phyloP scores from a whole-genome alignment of 129 eudicot species.

The Chrysanthemum makinoi region DNA sequence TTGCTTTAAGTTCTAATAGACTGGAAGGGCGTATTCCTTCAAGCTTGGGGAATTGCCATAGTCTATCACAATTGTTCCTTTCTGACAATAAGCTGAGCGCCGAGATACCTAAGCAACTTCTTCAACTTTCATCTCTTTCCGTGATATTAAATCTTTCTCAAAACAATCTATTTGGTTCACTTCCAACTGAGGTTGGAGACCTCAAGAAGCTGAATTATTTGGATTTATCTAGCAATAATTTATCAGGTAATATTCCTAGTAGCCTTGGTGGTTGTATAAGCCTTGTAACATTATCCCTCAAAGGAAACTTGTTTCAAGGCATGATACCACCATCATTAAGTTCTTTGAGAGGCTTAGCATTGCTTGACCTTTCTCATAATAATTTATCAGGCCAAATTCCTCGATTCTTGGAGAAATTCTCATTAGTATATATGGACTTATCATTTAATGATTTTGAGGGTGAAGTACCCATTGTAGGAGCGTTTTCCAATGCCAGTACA shows the following conservation, averaged over 20 bases:
- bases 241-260: conserved; percentile 28
- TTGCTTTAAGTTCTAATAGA: too few relatives aligned
- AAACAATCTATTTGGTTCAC: too few relatives aligned
- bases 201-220: too few relatives aligned
- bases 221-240: neutral
- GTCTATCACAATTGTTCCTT: too few relatives aligned
- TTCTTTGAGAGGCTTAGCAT: conserved; percentile 7
- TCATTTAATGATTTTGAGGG: conserved; percentile 33
- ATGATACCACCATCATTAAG: conserved; percentile 25
- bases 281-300: conserved; percentile 21
- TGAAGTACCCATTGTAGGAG: conserved; percentile 14
- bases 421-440: conserved; percentile 1
- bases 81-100: too few relatives aligned
- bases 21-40: too few relatives aligned
- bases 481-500: conserved; percentile 21
- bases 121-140: too few relatives aligned
- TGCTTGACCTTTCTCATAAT: conserved; percentile 27
- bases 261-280: conserved; percentile 30
- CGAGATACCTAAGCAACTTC: too few relatives aligned
- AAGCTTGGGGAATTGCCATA: too few relatives aligned
- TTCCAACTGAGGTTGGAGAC: too few relatives aligned
- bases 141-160: too few relatives aligned
- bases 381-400: conserved; percentile 33
- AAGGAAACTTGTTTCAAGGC: conserved; percentile 27
- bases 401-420: conserved; percentile 10